Conservation (phyloP, 371 early-diverging fungal species). For the Amoeboaphelidium occidentale region DNA sequence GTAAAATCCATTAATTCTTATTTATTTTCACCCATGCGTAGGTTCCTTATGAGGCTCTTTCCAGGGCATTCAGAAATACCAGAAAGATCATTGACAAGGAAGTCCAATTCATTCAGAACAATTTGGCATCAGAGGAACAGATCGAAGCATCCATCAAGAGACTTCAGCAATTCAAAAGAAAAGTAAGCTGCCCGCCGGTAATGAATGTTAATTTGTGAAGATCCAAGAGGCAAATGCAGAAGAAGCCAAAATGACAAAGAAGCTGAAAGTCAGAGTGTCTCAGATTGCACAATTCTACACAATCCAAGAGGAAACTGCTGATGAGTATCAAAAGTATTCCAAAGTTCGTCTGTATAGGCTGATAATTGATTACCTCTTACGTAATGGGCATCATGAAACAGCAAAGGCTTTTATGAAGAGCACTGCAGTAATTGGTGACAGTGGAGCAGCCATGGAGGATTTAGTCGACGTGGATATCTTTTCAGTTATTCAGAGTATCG, state of each 20-base stretch:
- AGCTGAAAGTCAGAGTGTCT: constrained; percentile 39
- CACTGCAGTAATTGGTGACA: constrained; percentile 26
- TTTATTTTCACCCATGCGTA: constrained; percentile 11
- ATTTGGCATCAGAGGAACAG: not conserved
- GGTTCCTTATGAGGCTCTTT: constrained; percentile 75
- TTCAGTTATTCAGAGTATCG: constrained; percentile 43
- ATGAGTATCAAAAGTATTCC: constrained; percentile 52
- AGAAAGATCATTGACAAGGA: constrained; percentile 64
- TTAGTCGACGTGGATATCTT: constrained; percentile 75
- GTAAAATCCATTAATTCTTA: constrained; percentile 3
- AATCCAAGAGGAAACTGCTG: constrained; percentile 28
- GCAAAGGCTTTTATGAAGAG: constrained; percentile 38
- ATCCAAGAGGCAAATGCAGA: constrained; percentile 32
- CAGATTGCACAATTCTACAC: constrained; percentile 41
- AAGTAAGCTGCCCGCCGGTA: constrained; percentile 5
- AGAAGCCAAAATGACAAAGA: constrained; percentile 29
- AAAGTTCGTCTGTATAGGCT: constrained; percentile 53
- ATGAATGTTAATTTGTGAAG: constrained; percentile 7
- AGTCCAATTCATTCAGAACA: constrained; percentile 7
- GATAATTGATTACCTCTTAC: constrained; percentile 72
- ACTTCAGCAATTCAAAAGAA: constrained; percentile 7
- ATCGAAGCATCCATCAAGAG: constrained; percentile 13
- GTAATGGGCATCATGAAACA: constrained; percentile 48
- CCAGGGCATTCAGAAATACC: constrained; percentile 43
- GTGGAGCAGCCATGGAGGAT: constrained; percentile 20